Base-by-base conservation (phyloP, 2,329 filamentous ascomycete genomes). In the Dothidotthia symphoricarpi region DNA sequence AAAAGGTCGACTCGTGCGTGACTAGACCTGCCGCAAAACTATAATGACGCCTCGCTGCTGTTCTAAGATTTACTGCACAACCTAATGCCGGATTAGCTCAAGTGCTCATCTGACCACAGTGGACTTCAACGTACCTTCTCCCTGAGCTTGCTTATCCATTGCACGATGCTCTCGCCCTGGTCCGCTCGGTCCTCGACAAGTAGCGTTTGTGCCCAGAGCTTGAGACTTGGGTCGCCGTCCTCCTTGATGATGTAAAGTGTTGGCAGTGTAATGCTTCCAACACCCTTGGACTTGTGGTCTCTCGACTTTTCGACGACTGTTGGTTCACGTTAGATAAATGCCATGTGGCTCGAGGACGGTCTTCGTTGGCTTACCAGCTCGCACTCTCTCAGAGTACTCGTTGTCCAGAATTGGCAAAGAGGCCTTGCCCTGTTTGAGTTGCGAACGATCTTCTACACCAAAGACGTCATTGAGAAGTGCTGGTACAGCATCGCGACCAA, bases 201-300 rank as follows among this genome's bases (percentile, higher is more conserved):
- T 68, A 97, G 75, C 28, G 93, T 96, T 75, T 96, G 91, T 29
- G 93, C 93, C 93, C 93, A 98, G 48, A 97, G 74, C 70, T 94
- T 90, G 66, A 98, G 73, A 58, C 87, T 91, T 22, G 93, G 93
- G 71, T 98, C 93, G 35, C 93, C 93, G 61, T 97, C 93, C 68
- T 97, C 91, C 57, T 90, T 83, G 45, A 97, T 86, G 55, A 97
- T 78, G 65, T 97, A 98, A 2, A 98, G 74, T 59, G 95, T 88
- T 32, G 93, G 93, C 45, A 94, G 81, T n/a, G 84, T 80, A 51
- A 97, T 95, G 68, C 88, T 95, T 47, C 93, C 93, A 12, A 93
- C 90, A 2, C 90, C 89, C 61, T 89, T 86, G 19, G 86, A 79
- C 63, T 82, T 79, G 71, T 95, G 85, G 61, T 97, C 91, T 39